A percentile compares a stretch with the other conserved stretches of the same genome.
Evolutionary conservation across 2,329 filamentous ascomycete genomes (phyloP).

Genomic region (Phialocephala sp.): DNA sequence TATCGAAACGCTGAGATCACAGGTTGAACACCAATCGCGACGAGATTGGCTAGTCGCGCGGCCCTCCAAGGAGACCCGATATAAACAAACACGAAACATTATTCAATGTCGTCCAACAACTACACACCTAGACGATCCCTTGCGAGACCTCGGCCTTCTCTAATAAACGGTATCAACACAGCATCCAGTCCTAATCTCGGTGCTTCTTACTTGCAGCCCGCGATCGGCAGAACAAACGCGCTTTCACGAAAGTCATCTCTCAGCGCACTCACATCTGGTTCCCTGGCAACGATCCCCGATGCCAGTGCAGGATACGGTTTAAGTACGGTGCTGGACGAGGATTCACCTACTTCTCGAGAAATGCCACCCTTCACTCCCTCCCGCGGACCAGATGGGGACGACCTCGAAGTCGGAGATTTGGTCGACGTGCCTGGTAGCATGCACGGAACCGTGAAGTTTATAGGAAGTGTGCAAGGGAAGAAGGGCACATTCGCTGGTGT

Average conservation of each 20-base stretch:
- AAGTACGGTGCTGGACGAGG: slow-evolving; percentile 57
- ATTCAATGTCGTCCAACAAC: slow-evolving; percentile 30
- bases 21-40: neutral
- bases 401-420: slow-evolving; percentile 76
- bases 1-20: neutral
- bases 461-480: slow-evolving; percentile 87
- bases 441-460: slow-evolving; percentile 86
- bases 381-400: slow-evolving; percentile 53
- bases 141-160: slow-evolving; percentile 41
- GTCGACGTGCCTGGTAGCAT: slow-evolving; percentile 95
- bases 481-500: slow-evolving; percentile 92
- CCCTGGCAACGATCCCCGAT: slow-evolving; percentile 70
- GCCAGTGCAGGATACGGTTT: slow-evolving; percentile 67
- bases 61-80: slow-evolving; percentile 4
- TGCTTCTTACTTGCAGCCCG: slow-evolving; percentile 35
- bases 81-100: slow-evolving; percentile 15
- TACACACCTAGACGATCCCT: slow-evolving; percentile 41
- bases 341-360: slow-evolving; percentile 45
- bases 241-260: slow-evolving; percentile 74
- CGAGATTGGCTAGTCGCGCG: slow-evolving; percentile 8
- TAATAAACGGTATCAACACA: slow-evolving; percentile 49
- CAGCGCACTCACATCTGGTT: slow-evolving; percentile 68
- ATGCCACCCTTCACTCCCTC: slow-evolving; percentile 63
- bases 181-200: slow-evolving; percentile 65
- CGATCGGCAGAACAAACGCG: slow-evolving; percentile 39